Base-by-base conservation (phyloP, 805 yeast species). In the Jamesozyma rosinii region DNA sequence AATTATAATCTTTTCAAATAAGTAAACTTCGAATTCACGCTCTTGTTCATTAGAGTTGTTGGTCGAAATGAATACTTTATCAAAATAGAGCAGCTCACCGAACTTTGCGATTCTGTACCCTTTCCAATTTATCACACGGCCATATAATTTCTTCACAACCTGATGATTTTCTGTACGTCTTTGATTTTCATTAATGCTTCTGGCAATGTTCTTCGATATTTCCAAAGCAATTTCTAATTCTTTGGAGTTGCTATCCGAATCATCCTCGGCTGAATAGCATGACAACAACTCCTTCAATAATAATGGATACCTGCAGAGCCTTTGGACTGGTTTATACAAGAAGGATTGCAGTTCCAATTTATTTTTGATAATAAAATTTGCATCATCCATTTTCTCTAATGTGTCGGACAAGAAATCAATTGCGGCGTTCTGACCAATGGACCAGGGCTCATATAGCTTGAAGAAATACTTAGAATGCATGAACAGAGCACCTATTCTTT, bases 291-390 rank as follows among this genome's bases (percentile, higher is more conserved):
- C 92, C 53, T 75, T 78, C 41, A 92, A 65, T 39, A 92, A 69
- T 41, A 92, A 66, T 1, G 97, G 98, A 63, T 92, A 92, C 61
- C 89, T 86, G 71, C 96, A 86, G n/a, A 92, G 72, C 49, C 99
- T 75, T 68, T 92, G 99, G 32, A 92, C 86, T 0, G 99, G 99
- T 61, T 90, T 92, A 53, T 92, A 77, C 35, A 92, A 71, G 63
- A 85, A 85, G 40, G 90, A 80, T 59, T 85, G 97, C 42, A 92
- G 70, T 62, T 90, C 98, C 58, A 88, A 80, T 35, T 86, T 83
- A 22, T 92, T 90, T 50, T 81, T 90, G 46, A 89, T 77, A 33
- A 88, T 65, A 42, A 87, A 71, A 51, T 76, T 76, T 4, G 70
- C 58, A 4, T 77, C 73, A 26, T 84, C 87, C 50, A 72, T 74